Base-by-base conservation (phyloP, 176 grass and related monocot species). In the Elymus sibiricus region DNA sequence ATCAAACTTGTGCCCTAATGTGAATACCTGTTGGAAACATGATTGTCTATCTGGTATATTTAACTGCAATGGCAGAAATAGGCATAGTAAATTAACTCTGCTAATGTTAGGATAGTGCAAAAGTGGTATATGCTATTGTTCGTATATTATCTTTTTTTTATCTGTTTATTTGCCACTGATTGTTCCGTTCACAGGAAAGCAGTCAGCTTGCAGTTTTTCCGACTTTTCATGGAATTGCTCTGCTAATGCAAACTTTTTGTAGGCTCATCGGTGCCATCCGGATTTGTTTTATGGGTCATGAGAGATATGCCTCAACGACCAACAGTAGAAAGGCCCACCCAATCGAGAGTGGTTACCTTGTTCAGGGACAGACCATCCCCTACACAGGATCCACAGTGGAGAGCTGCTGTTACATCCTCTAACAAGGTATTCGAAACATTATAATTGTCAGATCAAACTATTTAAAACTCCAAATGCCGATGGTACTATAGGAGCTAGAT, bases 251-350 rank as follows among this genome's bases (percentile, higher is more conserved):
- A 83, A 79, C 59, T 95, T 65, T 76, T 64, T 51, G 56, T 87
- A 99, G 97, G 97, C 22, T 99, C 94, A 1, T 93, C 94, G 55
- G 87, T 94, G 19, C 97, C 97, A 1, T 99, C 94, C 66, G 97
- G 90, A 39, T 94, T 94, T 87, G 92, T 99, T 70, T 84, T 99
- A 34, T 97, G 92, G 97, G 82, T 99, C n/a, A 94, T 99, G 97
- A 94, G 92, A 97, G 97, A 99, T 16, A 79, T 99, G 88, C 97
- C 97, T 61, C 89, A 92, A 78, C 90, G 84, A 69, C 90, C 84
- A 27, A 81, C 71, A 34, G 55, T 82, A 40, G 88, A 93, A 81
- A 93, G 87, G 49, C 82, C 76, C 8, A 70, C 60, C 63, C 88
- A 88, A 73, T 87, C 92, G 60, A 94, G 76, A 64, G 92, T 90